phyloP scores from a whole-genome alignment of 306 rosid species.

The Benincasa hispida region DNA sequence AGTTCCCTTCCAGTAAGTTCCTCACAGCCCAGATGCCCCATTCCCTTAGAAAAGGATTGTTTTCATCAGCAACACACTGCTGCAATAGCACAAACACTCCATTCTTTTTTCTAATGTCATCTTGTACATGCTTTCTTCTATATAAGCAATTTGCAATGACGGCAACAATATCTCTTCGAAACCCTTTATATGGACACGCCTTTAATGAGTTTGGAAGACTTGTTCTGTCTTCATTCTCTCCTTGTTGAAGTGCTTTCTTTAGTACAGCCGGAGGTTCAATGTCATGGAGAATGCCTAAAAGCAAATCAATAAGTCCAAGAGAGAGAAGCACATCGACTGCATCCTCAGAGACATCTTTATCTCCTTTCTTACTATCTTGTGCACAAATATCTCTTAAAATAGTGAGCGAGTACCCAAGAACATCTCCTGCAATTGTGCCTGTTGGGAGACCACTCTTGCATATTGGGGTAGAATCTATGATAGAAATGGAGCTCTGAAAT shows the following conservation, averaged over 20 bases:
- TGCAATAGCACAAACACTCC: constrained; percentile 66
- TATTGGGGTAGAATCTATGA: constrained; percentile 17
- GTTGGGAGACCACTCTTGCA: constrained; percentile 52
- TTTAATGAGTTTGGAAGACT: constrained; percentile 15
- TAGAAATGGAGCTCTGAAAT: constrained; percentile 38
- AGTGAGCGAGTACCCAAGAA: constrained; percentile 58
- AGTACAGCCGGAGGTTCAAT: constrained; percentile 66
- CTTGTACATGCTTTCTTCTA: constrained; percentile 51
- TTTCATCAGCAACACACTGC: constrained; percentile 73
- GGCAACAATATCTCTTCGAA: constrained; percentile 61
- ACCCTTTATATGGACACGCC: constrained; percentile 58
- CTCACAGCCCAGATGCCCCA: constrained; percentile 78
- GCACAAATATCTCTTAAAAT: constrained; percentile 70
- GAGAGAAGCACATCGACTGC: constrained; percentile 38
- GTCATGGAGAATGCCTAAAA: constrained; percentile 41
- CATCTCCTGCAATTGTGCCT: constrained; percentile 31
- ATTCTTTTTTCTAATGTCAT: constrained; percentile 37
- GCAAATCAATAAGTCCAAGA: constrained; percentile 36
- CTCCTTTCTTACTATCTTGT: constrained; percentile 17
- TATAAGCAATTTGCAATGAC: constrained; percentile 56
- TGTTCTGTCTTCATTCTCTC: constrained; percentile 20
- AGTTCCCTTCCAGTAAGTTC: constrained; percentile 57
- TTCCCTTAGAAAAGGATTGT: constrained; percentile 75
- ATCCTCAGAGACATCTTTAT: constrained; percentile 17
- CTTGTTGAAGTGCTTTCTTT: constrained; percentile 37